Evolutionary conservation across 768 basidiomycete genomes (phyloP), one percentile per base, ranked within the genome.

Genomic region (Hortiboletus campestris): DNA sequence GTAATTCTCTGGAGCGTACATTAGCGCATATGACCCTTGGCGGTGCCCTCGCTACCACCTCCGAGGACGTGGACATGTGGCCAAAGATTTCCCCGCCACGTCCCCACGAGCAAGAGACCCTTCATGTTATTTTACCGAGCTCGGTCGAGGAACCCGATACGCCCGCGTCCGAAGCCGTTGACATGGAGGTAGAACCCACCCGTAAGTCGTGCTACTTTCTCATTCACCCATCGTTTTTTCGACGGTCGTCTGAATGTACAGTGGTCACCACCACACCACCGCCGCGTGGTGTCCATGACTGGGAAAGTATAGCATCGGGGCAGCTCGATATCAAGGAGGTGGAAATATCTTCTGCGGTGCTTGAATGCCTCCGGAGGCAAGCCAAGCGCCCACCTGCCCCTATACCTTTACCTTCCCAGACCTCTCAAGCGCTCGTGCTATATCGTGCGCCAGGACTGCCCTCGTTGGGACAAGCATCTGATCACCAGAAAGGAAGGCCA

Each of bases 161-260:
- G 0, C 49, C 61, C 17, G 62, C 73, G 10, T 78, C 73, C 19
- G 87, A 89, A 51, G 74, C 84, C 3, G 78, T 75, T 28, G 80
- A 77, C 44, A 91, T 91, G 88, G 83, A 82, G 57, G 78, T 82
- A 6, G 88, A 87, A 64, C 84, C 80, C 59, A 81, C 87, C 65
- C 75, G 89, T 90, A 69, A 78, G 64, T 44, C 20, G 32, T 49
- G 35, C 34, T 59, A 32, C 39, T 19, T 16, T 59, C 25, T 58
- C n/a, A 11, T 45, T 36, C 48, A 28, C 39, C 44, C 45, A 14
- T 57, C 36, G 3, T 36, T 41, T 39, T 28, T 28, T n/a, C 32
- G 40, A 55, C 50, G n/a, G n/a, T 20, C 28, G 25, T 43, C 12
- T 4, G 25, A 41, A 36, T 39, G 17, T 40, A 7, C 29, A 63